Conservation (phyloP, 495 filamentous ascomycete genomes). For the Glonium stellatum region DNA sequence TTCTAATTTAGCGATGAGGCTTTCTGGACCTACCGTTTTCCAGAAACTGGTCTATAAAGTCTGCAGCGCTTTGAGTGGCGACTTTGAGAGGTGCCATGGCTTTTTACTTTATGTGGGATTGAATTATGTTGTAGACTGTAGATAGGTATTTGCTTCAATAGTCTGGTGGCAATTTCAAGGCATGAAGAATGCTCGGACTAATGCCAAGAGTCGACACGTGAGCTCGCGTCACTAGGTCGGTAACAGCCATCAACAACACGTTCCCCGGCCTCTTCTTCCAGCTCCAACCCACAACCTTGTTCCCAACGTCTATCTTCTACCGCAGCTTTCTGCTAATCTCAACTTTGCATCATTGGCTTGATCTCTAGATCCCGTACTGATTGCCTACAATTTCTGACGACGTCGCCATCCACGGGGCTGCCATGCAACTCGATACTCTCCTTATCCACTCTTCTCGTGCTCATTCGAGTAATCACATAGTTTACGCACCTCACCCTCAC, state of each 20-base stretch:
- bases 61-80: conserved; percentile 15
- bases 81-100: conserved; percentile 17
- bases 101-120: not conserved
- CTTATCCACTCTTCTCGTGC: conserved; percentile 36
- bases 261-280: conserved; percentile 7
- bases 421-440: conserved; percentile 12
- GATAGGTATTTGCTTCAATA: not conserved
- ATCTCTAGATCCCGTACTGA: conserved; percentile 6
- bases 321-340: not conserved
- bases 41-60: conserved; percentile 17
- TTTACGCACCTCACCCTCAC: conserved; percentile 55
- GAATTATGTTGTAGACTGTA: not conserved
- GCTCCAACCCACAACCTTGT: conserved; percentile 9
- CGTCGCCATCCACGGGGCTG: conserved; percentile 21
- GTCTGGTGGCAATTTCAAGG: too few species aligned
- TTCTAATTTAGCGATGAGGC: not conserved
- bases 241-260: conserved; percentile 2
- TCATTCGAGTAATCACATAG: conserved; percentile 32
- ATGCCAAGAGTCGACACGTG: not conserved
- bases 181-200: too few species aligned
- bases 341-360: conserved; percentile 3
- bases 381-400: conserved; percentile 20
- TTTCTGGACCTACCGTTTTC: not conserved
- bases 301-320: conserved; percentile 9
- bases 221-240: not conserved